A percentile compares a stretch with the other conserved stretches of the same genome.
phyloP scores from a whole-genome alignment of 2,329 filamentous ascomycete genomes.

The Scedosporium minutisporum region DNA sequence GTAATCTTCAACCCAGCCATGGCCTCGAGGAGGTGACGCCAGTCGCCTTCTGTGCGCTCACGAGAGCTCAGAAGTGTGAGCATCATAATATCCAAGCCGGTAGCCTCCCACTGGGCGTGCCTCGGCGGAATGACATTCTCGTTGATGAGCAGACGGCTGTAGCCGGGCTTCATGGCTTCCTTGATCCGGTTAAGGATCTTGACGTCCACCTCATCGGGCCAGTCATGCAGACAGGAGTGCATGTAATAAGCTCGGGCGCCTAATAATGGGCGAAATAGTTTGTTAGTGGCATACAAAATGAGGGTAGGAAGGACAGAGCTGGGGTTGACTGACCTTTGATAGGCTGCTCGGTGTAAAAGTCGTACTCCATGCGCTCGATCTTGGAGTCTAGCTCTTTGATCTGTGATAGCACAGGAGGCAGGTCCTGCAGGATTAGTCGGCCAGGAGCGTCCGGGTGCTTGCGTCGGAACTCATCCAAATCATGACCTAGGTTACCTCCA shows the following conservation, averaged over 20 bases:
- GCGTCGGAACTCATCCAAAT: slow-evolving; percentile 21
- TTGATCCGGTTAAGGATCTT: slow-evolving; percentile 18
- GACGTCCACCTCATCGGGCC: slow-evolving; percentile 17
- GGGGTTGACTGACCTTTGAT: slow-evolving; percentile 13
- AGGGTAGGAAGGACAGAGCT: not conserved
- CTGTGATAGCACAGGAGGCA: slow-evolving; percentile 27
- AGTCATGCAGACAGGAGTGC: slow-evolving; percentile 24
- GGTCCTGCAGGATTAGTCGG: slow-evolving; percentile 37
- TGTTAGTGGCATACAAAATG: not conserved
- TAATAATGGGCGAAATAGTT: not conserved
- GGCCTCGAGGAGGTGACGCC: slow-evolving; percentile 20
- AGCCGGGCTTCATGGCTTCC: slow-evolving; percentile 19
- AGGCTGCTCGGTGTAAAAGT: slow-evolving; percentile 21
- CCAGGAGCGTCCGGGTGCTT: slow-evolving; percentile 23
- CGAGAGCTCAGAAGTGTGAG: slow-evolving; percentile 14
- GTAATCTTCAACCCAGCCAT: slow-evolving; percentile 23
- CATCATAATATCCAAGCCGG: slow-evolving; percentile 22
- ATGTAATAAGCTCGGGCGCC: slow-evolving; percentile 25
- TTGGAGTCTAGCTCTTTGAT: slow-evolving; percentile 18
- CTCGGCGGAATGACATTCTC: slow-evolving; percentile 22
- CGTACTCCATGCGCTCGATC: slow-evolving; percentile 24
- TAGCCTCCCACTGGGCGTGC: slow-evolving; percentile 19
- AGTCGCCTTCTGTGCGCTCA: slow-evolving; percentile 23
- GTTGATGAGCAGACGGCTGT: slow-evolving; percentile 23
- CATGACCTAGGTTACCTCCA: slow-evolving; percentile 24